Conservation (phyloP, 176 grass and related monocot species). For the Melocanna baccifera region DNA sequence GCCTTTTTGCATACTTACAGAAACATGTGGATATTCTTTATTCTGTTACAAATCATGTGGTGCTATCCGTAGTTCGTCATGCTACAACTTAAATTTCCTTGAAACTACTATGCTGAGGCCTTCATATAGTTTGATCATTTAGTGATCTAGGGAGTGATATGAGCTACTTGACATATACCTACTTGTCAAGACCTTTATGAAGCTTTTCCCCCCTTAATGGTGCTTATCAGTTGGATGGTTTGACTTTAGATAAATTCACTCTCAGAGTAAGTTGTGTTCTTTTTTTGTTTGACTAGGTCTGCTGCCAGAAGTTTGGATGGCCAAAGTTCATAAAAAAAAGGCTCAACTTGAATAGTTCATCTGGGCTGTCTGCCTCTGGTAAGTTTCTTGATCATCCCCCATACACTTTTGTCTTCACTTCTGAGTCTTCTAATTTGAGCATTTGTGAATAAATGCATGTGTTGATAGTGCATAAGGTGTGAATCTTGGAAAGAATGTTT, state of each 20-base stretch:
- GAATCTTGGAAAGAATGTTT: neutral
- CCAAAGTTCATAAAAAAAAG: conserved; percentile 61
- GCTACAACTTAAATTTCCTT: neutral
- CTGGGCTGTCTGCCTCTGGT: conserved; percentile 47
- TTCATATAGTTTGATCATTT: neutral
- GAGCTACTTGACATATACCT: neutral
- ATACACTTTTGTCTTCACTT: neutral
- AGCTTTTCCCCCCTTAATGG: neutral
- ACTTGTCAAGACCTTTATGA: neutral
- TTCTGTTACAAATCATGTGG: neutral
- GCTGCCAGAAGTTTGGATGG: conserved; percentile 55
- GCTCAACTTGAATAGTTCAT: conserved; percentile 48
- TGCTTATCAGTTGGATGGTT: conserved; percentile 5
- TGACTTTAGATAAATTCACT: conserved; percentile 19
- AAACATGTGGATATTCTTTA: conserved; percentile 20
- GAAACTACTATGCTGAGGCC: neutral
- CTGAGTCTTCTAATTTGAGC: conserved; percentile 6
- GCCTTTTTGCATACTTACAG: neutral
- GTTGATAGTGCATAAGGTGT: conserved; percentile 1
- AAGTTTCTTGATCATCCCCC: conserved; percentile 4
- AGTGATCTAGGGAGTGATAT: neutral
- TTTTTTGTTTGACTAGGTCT: conserved; percentile 39
- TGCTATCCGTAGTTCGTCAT: neutral
- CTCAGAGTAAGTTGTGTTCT: neutral
- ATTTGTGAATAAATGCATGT: conserved; percentile 4